Evolutionary conservation across 805 yeast genomes (phyloP), one percentile per base, ranked within the genome.

Genomic region (Lipomyces spencermartinsiae): DNA sequence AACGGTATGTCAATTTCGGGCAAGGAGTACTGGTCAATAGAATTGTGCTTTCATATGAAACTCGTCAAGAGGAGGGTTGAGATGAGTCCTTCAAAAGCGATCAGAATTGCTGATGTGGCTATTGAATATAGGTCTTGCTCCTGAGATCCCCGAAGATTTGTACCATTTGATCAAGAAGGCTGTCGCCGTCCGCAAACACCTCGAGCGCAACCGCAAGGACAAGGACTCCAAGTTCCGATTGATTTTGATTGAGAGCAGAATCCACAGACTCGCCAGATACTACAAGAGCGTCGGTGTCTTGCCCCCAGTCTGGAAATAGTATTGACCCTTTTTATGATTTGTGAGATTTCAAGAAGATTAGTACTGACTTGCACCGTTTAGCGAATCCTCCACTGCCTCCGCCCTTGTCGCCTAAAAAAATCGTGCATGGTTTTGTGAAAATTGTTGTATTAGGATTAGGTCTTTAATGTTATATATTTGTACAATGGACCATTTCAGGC

Each of bases 201-300:
- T 95, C 83, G 99, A 95, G 88, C 92, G 96, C 87, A 95, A 95
- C 98, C 93, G 99, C 92, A 95, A 95, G 90, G 99, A 95, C 87
- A 94, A 95, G 90, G 99, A 95, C 87, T 95, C 99, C 79, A 95
- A 95, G 88, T 95, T 95, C 97, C 92, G 99, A 90, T 92, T 95
- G 82, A 95, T 95, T 95, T 90, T 95, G 85, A 93, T 95, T 84
- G 99, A 95, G 88, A 94, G 98, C 76, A 93, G 99, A 93, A 95
- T 95, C 88, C 99, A 95, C 97, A 94, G 99, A 90, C 91, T 95
- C 83, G 97, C 99, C 79, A 92, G 99, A 88, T 95, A 95, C 96
- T 95, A 95, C 97, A 94, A 97, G 92, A 92, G 97, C 80, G 97
- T 92, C 80, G 87, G 97, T 81, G 98, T 95, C 80, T 90, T 95